These are phyloP conservation scores for Cyberlindnera americana DNA, from an alignment of 805 yeast genomes.

Conservation along the genomic window DNA sequence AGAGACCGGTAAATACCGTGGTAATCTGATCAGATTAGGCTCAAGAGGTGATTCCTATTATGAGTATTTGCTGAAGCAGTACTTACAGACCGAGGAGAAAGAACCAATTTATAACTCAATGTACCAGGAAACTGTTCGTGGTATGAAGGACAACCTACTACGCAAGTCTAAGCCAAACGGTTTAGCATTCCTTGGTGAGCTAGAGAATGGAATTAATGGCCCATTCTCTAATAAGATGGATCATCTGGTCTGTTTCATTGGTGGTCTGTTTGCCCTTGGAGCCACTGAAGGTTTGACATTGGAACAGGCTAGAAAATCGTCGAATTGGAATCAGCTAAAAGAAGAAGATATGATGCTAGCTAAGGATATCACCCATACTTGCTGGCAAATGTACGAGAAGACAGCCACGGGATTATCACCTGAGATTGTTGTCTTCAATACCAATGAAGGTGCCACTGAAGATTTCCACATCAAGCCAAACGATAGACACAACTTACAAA, in stretches of 20 bases:
- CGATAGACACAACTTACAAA: slow-evolving; percentile 82
- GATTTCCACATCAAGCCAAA: slow-evolving; percentile 68
- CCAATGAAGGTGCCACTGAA: slow-evolving; percentile 36
- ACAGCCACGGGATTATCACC: slow-evolving; percentile 79
- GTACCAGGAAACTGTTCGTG: slow-evolving; percentile 74
- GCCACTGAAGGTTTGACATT: slow-evolving; percentile 74
- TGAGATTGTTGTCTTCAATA: slow-evolving; percentile 82
- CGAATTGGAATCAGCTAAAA: slow-evolving; percentile 54
- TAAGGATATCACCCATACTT: slow-evolving; percentile 70
- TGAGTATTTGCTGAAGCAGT: slow-evolving; percentile 84
- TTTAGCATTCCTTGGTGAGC: slow-evolving; percentile 73
- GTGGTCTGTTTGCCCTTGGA: slow-evolving; percentile 84
- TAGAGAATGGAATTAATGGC: slow-evolving; percentile 62
- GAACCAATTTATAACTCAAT: slow-evolving; percentile 62
- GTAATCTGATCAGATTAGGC: slow-evolving; percentile 70
- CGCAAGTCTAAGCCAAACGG: slow-evolving; percentile 57
- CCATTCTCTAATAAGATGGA: slow-evolving; percentile 75
- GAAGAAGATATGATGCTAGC: slow-evolving; percentile 68
- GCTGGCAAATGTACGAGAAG: slow-evolving; percentile 79
- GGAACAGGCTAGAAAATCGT: slow-evolving; percentile 48
- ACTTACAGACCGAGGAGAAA: slow-evolving; percentile 65
- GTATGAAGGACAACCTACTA: slow-evolving; percentile 67
- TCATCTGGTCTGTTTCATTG: slow-evolving; percentile 87
- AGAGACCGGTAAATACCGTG: slow-evolving; percentile 65
- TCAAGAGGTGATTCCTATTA: slow-evolving; percentile 93